These are phyloP conservation scores for Pestalotiopsis sp. DNA, from an alignment of 2,329 filamentous ascomycete genomes.

Conservation along the genomic window DNA sequence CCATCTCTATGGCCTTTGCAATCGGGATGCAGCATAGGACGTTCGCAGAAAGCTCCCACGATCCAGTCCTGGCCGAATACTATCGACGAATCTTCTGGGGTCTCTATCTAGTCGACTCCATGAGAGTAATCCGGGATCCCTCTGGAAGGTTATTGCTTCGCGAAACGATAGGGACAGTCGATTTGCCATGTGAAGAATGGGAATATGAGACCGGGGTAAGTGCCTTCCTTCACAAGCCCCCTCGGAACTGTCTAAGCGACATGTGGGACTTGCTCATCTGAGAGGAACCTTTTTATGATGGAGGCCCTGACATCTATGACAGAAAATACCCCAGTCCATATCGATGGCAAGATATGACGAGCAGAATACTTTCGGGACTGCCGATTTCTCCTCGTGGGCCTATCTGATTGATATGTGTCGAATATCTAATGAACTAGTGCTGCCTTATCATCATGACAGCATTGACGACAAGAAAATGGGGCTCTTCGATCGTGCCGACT, in stretches of 20 bases:
- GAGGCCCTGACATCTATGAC: neutral
- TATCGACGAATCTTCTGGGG: constrained; percentile 44
- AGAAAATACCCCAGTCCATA: constrained; percentile 36
- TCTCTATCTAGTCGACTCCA: constrained; percentile 34
- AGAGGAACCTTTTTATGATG: neutral
- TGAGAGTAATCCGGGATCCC: constrained; percentile 23
- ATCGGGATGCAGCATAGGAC: constrained; percentile 35
- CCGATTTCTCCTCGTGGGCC: constrained; percentile 40
- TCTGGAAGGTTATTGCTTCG: constrained; percentile 28
- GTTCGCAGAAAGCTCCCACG: constrained; percentile 33
- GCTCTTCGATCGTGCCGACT: constrained; percentile 35
- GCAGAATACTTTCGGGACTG: constrained; percentile 35
- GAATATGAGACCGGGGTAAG: constrained; percentile 42
- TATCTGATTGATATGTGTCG: constrained; percentile 40
- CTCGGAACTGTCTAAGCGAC: neutral
- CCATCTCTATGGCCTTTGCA: constrained; percentile 32
- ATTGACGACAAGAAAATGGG: constrained; percentile 25
- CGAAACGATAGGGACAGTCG: constrained; percentile 33
- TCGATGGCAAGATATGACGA: constrained; percentile 37
- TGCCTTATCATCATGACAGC: constrained; percentile 27
- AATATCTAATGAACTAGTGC: constrained; percentile 34
- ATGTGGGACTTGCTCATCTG: neutral
- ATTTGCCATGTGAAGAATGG: constrained; percentile 43
- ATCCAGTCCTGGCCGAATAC: constrained; percentile 40
- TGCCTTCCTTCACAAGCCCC: neutral